Evolutionary conservation across 2,329 filamentous ascomycete genomes (phyloP).

Genomic region (Calonectria pseudoreteaudii): DNA sequence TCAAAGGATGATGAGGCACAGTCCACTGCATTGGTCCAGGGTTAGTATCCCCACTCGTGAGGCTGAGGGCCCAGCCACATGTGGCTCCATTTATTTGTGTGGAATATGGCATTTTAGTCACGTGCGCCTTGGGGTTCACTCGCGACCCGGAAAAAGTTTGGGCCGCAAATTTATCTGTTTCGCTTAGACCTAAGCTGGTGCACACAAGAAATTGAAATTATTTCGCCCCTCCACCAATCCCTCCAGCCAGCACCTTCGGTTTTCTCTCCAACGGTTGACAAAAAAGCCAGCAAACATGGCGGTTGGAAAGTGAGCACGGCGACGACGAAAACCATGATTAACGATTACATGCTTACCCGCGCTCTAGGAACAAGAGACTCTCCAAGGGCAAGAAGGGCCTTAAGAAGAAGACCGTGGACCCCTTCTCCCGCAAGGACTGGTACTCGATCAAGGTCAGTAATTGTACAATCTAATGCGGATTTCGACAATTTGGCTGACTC

Average conservation of each 20-base stretch:
- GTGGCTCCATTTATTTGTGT: neutral
- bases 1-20: neutral
- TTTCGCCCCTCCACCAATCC: slow-evolving; percentile 55
- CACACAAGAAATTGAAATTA: slow-evolving; percentile 56
- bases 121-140: slow-evolving; percentile 34
- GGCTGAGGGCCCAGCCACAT: neutral
- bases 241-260: slow-evolving; percentile 58
- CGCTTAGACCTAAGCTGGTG: slow-evolving; percentile 54
- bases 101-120: slow-evolving; percentile 11
- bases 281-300: slow-evolving; percentile 68
- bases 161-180: slow-evolving; percentile 43
- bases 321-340: slow-evolving; percentile 8
- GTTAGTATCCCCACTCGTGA: neutral
- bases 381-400: slow-evolving; percentile 99
- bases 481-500: slow-evolving; percentile 31
- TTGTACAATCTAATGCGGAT: neutral
- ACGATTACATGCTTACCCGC: slow-evolving; percentile 38
- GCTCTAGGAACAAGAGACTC: slow-evolving; percentile 95
- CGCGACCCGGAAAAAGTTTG: slow-evolving; percentile 44
- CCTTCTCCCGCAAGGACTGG: slow-evolving; percentile 99
- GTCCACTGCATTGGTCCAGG: neutral
- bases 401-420: slow-evolving; percentile 99
- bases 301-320: slow-evolving; percentile 67
- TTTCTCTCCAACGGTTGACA: slow-evolving; percentile 57
- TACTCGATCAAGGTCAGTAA: slow-evolving; percentile 88